Evolutionary conservation across 805 yeast genomes (phyloP).

Genomic region (Spathaspora boniae): DNA sequence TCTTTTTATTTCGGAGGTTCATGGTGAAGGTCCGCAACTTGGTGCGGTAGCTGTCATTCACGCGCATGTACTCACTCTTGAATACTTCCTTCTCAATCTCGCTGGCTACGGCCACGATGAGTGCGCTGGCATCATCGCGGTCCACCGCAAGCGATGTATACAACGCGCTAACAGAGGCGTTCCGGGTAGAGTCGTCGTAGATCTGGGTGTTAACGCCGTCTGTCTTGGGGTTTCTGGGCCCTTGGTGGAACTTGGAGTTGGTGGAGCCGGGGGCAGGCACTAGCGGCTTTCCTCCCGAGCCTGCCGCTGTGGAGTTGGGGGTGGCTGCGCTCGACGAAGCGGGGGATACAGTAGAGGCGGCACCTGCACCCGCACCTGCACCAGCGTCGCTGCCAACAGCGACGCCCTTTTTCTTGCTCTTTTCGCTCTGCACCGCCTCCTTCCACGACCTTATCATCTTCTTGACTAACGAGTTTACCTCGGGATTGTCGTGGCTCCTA

Average conservation of each 20-base stretch:
- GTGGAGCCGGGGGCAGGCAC: slow-evolving; percentile 4
- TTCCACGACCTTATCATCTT: slow-evolving; percentile 86
- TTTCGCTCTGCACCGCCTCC: slow-evolving; percentile 74
- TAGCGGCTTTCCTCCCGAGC: slow-evolving; percentile 6
- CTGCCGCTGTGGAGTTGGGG: slow-evolving; percentile 11
- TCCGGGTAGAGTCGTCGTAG: slow-evolving; percentile 76
- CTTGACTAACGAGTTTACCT: slow-evolving; percentile 70
- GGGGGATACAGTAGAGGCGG: slow-evolving; percentile 2
- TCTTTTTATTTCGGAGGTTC: slow-evolving; percentile 84
- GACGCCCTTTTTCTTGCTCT: slow-evolving; percentile 35
- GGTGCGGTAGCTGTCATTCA: slow-evolving; percentile 65
- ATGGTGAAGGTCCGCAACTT: slow-evolving; percentile 83
- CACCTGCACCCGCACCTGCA: slow-evolving; percentile 4
- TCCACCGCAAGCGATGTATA: slow-evolving; percentile 89
- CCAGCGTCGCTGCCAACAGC: slow-evolving; percentile 12
- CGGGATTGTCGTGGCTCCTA: slow-evolving; percentile 62
- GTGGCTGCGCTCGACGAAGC: slow-evolving; percentile 7
- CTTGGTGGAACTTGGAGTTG: slow-evolving; percentile 13
- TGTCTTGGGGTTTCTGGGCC: slow-evolving; percentile 72
- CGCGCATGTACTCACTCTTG: slow-evolving; percentile 53
- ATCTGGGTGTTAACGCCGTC: slow-evolving; percentile 74
- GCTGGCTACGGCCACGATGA: slow-evolving; percentile 59
- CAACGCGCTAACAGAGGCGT: slow-evolving; percentile 76
- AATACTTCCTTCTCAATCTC: slow-evolving; percentile 74
- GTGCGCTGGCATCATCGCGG: slow-evolving; percentile 54